Base-by-base conservation (phyloP, 148 eudicot species). In the Silene conica region DNA sequence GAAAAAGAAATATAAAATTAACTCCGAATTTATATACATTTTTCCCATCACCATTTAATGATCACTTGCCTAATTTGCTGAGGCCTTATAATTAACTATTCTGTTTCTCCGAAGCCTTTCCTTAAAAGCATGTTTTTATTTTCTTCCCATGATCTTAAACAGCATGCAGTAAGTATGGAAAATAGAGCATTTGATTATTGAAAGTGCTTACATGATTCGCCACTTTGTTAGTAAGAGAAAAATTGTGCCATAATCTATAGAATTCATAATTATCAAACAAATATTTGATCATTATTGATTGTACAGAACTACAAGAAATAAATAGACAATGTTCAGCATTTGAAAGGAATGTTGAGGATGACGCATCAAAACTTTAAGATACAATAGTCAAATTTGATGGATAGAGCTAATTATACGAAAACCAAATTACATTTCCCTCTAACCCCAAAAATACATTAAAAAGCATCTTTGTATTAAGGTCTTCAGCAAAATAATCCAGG, bases 1-100 rank as follows among this genome's bases (percentile, higher is more conserved):
- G 70, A n/a, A 65, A 80, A 65, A 11, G 4, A 46, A 13, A 60
- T 68, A 56, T 23, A 16, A 52, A 64, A 67, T n/a, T 64, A 22
- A 64, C 9, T 1, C 34, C 25, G n/a, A 6, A 20, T 31, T 18
- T 31, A 13, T 19, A 31, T 5, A 16, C 34, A 18, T 5, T 8
- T 13, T 21, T 23, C 63, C 23, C 16, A 26, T 28, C 62, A 60
- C 62, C 62, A 16, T 8, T 12, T 64, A 18, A 31, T 58, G 21
- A 67, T 67, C 52, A 67, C 25, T 41, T n/a, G 18, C 26, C 54
- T 67, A n/a, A 31, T 15, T 65, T 65, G 69, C 54, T 8, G 34
- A 64, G 15, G 20, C 68, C 21, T 64, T 26, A 28, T 9, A 56
- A 56, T 19, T 61, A 61, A 61, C 1, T 31, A 63, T 62, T 12